Evolutionary conservation across 495 filamentous ascomycete genomes (phyloP).

Genomic region (Penicillium robsamsonii): DNA sequence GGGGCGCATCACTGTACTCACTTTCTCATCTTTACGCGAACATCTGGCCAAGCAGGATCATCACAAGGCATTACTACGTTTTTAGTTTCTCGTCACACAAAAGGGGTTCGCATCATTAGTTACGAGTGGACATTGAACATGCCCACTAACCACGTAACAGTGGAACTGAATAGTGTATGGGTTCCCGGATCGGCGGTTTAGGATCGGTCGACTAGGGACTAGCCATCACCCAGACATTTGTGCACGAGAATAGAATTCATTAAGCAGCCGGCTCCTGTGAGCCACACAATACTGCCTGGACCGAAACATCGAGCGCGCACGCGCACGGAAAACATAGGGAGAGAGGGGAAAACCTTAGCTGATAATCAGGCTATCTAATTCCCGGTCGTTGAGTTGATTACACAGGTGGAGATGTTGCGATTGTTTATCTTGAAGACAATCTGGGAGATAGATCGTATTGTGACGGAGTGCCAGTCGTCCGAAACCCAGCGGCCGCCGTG

Average conservation of each 20-base stretch:
- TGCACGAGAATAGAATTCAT: conserved; percentile 61
- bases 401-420: conserved; percentile 58
- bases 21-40: conserved; percentile 58
- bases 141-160: conserved; percentile 59
- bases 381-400: conserved; percentile 57
- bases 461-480: conserved; percentile 23
- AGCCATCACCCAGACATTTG: conserved; percentile 58
- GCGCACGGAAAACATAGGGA: conserved; percentile 52
- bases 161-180: conserved; percentile 48
- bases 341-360: conserved; percentile 44
- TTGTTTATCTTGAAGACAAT: conserved; percentile 60
- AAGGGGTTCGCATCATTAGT: conserved; percentile 47
- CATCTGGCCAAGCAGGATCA: conserved; percentile 43
- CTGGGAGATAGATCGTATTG: conserved; percentile 56
- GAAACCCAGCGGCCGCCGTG: conserved; percentile 21
- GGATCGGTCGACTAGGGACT: conserved; percentile 48
- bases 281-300: conserved; percentile 57
- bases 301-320: conserved; percentile 51
- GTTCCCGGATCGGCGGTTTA: conserved; percentile 49
- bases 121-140: conserved; percentile 64
- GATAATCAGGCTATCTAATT: conserved; percentile 61
- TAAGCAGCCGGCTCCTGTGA: conserved; percentile 58
- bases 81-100: conserved; percentile 46
- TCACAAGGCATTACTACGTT: conserved; percentile 57
- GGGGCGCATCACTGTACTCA: conserved; percentile 58